Evolutionary conservation across 2,329 filamentous ascomycete species (phyloP).

Genomic region (Aspergillus hiratsukae): DNA sequence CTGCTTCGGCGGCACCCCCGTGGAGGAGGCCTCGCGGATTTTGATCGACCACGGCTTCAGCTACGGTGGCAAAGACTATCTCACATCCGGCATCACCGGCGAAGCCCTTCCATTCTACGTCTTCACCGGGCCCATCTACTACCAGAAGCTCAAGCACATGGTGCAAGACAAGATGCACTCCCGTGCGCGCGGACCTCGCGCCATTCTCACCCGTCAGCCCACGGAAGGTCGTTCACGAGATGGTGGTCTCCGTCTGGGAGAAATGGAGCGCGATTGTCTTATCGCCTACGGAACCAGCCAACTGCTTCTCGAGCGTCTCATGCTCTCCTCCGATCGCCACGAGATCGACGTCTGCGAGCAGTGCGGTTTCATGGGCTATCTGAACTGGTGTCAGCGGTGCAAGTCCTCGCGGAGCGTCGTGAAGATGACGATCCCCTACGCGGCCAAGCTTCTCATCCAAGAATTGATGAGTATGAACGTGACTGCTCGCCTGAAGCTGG

Average conservation of each 20-base stretch:
- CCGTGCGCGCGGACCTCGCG: conserved; percentile 80
- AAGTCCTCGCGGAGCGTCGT: conserved; percentile 78
- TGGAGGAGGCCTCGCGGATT: conserved; percentile 83
- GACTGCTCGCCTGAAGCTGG: conserved; percentile 82
- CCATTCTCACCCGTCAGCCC: conserved; percentile 89
- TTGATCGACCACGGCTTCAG: conserved; percentile 86
- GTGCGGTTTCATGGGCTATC: conserved; percentile 93
- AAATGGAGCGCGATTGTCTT: conserved; percentile 98
- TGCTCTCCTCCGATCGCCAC: conserved; percentile 89
- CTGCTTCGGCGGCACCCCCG: conserved; percentile 75
- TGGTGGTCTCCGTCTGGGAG: conserved; percentile 86
- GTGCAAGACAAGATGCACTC: conserved; percentile 99
- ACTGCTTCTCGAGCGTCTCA: conserved; percentile 83
- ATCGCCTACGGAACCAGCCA: conserved; percentile 96
- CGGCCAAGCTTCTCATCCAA: conserved; percentile 91
- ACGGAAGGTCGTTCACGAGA: conserved; percentile 92
- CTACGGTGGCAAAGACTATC: conserved; percentile 95
- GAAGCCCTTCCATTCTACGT: conserved; percentile 93
- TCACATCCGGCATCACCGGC: conserved; percentile 91
- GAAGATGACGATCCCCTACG: conserved; percentile 95
- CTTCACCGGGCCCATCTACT: conserved; percentile 98
- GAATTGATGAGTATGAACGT: conserved; percentile 98
- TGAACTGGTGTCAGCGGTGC: conserved; percentile 91
- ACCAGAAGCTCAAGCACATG: conserved; percentile 99
- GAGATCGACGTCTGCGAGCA: conserved; percentile 89